Evolutionary conservation across 352 stramenopile genomes (phyloP).

Genomic region (Plasmopara viticola): DNA sequence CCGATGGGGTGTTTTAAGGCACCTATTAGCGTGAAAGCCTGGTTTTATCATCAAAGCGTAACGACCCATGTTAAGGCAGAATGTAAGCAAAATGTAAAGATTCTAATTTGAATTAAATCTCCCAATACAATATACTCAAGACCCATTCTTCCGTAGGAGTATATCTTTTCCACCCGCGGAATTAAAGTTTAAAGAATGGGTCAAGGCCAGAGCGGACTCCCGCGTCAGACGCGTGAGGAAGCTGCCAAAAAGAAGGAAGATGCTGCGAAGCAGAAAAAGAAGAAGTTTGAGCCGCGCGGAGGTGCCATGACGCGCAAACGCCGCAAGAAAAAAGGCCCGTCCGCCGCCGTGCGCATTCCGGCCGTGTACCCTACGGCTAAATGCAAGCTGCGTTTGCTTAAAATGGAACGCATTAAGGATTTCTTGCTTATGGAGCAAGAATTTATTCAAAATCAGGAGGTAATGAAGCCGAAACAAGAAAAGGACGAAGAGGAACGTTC

Average conservation of each 20-base stretch:
- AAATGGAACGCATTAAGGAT: conserved; percentile 99
- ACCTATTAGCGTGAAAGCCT: too few species aligned
- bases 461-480: conserved; percentile 99
- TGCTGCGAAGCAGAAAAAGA: conserved; percentile 88
- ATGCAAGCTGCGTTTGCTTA: conserved; percentile 99
- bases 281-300: conserved; percentile 89
- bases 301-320: conserved; percentile 81
- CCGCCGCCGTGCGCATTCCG: conserved; percentile 85
- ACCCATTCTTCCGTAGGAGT: too few species aligned
- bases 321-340: conserved; percentile 90
- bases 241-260: conserved; percentile 90
- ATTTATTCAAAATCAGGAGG: conserved; percentile 99
- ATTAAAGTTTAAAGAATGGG: conserved; percentile 42
- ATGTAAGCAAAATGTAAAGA: too few species aligned
- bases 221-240: conserved; percentile 71
- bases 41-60: too few species aligned
- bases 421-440: conserved; percentile 99
- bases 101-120: too few species aligned
- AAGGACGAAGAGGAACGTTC: conserved; percentile 98
- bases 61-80: too few species aligned
- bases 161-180: too few species aligned
- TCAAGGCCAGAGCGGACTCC: conserved; percentile 81
- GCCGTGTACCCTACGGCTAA: conserved; percentile 96
- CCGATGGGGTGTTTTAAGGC: too few species aligned
- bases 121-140: too few species aligned